These are phyloP conservation scores for Fusarium circinatum DNA, from an alignment of 2,329 filamentous ascomycete species.

Conservation along the genomic window DNA sequence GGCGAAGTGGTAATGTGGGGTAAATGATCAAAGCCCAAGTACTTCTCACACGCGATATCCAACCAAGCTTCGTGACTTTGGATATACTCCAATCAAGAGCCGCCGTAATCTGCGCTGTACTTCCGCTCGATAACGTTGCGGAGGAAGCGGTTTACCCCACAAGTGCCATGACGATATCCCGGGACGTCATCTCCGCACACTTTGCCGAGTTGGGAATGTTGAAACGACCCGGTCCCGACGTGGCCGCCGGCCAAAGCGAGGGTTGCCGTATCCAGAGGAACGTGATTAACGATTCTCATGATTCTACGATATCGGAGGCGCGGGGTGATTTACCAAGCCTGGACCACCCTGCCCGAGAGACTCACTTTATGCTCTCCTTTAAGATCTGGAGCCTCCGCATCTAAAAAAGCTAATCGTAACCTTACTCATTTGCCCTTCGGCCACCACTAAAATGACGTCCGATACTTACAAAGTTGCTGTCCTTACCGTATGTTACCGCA, in stretches of 20 bases:
- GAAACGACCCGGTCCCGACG: constrained; percentile 19
- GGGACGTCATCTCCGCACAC: constrained; percentile 4
- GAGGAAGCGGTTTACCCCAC: neutral
- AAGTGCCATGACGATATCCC: constrained; percentile 1
- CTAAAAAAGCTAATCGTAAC: neutral
- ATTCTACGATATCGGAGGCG: neutral
- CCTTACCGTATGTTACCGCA: constrained; percentile 1
- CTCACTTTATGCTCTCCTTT: neutral
- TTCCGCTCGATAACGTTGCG: neutral
- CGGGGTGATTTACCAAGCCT: neutral
- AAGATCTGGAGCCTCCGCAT: neutral
- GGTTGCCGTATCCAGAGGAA: neutral
- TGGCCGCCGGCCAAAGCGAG: constrained; percentile 8
- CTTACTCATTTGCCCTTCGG: neutral
- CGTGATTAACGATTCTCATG: neutral
- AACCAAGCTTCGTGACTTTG: neutral
- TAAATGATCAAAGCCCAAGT: neutral
- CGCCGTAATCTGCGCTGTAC: too few species aligned
- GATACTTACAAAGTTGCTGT: constrained; percentile 22
- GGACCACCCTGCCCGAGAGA: neutral
- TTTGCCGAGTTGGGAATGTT: constrained; percentile 24
- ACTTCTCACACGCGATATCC: neutral
- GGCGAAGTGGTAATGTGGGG: neutral
- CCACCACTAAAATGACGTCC: neutral
- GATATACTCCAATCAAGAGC: neutral